A percentile compares a stretch with the other conserved stretches of the same genome.
Evolutionary conservation across 768 basidiomycete genomes (phyloP).

Genomic region (Boletus huronensis): DNA sequence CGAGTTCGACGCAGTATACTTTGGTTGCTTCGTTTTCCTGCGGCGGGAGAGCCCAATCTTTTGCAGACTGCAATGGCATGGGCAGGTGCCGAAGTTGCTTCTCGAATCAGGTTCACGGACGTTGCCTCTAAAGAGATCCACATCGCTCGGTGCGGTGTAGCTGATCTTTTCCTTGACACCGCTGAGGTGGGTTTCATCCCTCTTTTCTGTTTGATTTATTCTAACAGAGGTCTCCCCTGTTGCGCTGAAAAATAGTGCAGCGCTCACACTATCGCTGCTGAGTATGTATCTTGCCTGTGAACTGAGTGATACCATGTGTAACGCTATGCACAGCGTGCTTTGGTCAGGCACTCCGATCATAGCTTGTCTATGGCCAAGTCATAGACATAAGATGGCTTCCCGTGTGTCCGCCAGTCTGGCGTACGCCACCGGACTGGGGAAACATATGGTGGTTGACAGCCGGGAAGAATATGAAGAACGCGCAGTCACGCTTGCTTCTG

Average conservation of each 20-base stretch:
- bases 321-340: slow-evolving; percentile 36
- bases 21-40: slow-evolving; percentile 52
- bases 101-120: slow-evolving; percentile 47
- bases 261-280: slow-evolving; percentile 49
- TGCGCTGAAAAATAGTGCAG: slow-evolving; percentile 37
- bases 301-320: neutral
- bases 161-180: slow-evolving; percentile 51
- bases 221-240: neutral
- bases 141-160: slow-evolving; percentile 43
- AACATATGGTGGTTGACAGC: slow-evolving; percentile 43
- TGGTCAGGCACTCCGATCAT: slow-evolving; percentile 52
- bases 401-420: slow-evolving; percentile 49
- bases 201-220: neutral
- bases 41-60: slow-evolving; percentile 44
- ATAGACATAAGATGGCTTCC: slow-evolving; percentile 48
- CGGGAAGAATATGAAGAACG: slow-evolving; percentile 45
- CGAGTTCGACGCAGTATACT: slow-evolving; percentile 45
- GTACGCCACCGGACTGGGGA: slow-evolving; percentile 45
- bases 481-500: slow-evolving; percentile 39
- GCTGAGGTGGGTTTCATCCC: slow-evolving; percentile 37
- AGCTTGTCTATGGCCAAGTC: slow-evolving; percentile 42
- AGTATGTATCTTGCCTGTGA: slow-evolving; percentile 31
- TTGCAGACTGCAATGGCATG: slow-evolving; percentile 39
- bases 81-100: slow-evolving; percentile 45
- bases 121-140: slow-evolving; percentile 46